These are phyloP conservation scores for Paramecium sonneborni DNA, from an alignment of 73 alveolate genomes.

Conservation along the genomic window DNA sequence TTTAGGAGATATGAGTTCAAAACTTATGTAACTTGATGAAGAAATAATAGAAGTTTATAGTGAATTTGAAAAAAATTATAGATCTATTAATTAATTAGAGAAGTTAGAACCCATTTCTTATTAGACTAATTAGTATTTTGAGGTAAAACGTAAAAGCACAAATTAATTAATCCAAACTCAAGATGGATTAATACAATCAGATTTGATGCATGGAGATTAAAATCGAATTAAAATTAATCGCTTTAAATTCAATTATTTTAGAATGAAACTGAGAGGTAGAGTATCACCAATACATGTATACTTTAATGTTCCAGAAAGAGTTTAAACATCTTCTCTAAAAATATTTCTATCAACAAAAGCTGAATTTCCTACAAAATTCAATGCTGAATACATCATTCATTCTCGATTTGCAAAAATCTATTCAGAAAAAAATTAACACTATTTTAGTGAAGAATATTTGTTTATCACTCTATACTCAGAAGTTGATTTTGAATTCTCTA, in stretches of 20 bases:
- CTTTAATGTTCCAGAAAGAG: constrained; percentile 14
- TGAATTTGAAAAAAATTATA: constrained; percentile 43
- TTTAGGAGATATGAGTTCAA: background rate
- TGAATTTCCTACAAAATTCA: constrained; percentile 44
- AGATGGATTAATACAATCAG: background rate
- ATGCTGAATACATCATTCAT: constrained; percentile 16
- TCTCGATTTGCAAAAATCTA: constrained; percentile 8
- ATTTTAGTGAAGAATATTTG: constrained; percentile 22
- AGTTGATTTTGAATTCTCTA: constrained; percentile 20
- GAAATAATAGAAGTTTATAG: constrained; percentile 19
- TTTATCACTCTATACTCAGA: constrained; percentile 2
- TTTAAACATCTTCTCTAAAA: background rate
- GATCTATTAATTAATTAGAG: background rate
- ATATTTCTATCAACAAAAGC: constrained; percentile 42
- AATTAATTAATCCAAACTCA: background rate
- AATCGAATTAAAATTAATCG: background rate
- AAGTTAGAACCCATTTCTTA: background rate
- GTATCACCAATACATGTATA: background rate
- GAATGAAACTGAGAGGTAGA: background rate
- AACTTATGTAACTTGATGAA: background rate
- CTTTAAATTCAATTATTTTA: constrained; percentile 13
- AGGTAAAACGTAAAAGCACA: background rate
- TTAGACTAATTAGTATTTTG: background rate
- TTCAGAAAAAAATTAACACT: background rate
- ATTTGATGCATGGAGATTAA: background rate